A percentile compares a stretch with the other conserved stretches of the same genome.
phyloP scores from a whole-genome alignment of 176 grass and related monocot species.

The Dendrocalamus sinicus region DNA sequence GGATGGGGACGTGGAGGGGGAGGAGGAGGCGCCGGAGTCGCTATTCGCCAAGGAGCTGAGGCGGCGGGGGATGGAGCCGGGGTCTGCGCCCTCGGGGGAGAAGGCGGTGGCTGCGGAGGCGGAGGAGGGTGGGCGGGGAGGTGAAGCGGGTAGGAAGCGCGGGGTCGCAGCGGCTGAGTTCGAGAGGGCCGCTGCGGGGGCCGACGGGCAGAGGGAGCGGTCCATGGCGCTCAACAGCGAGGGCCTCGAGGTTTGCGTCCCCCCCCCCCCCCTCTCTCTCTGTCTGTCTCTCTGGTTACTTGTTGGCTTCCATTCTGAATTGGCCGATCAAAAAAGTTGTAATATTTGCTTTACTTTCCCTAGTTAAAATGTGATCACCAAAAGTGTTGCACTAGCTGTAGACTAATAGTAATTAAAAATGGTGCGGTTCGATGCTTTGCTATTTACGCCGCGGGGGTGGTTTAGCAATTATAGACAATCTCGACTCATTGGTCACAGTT shows the following conservation, averaged over 20 bases:
- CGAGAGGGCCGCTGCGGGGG: conserved; percentile 46
- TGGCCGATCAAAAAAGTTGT: not conserved
- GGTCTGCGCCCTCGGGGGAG: conserved; percentile 51
- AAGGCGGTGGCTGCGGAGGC: conserved; percentile 45
- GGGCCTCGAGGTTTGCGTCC: conserved; percentile 67
- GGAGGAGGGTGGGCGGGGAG: not conserved
- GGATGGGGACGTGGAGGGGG: not conserved
- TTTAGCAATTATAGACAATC: not conserved
- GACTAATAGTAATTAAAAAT: not conserved
- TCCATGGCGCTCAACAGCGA: conserved; percentile 91
- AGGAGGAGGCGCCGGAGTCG: conserved; percentile 67
- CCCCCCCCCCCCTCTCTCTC: no score
- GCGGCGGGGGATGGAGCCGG: conserved; percentile 71
- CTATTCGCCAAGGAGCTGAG: conserved; percentile 83
- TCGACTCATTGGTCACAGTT: not conserved
- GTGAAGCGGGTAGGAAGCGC: conserved; percentile 40
- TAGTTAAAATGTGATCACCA: not conserved
- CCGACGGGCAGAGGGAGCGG: conserved; percentile 66
- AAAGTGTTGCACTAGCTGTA: not conserved
- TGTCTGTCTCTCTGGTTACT: not conserved
- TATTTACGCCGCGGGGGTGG: not conserved
- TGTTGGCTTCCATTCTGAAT: not conserved
- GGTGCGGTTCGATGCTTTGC: not conserved
- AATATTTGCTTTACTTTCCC: not conserved
- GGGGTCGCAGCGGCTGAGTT: conserved; percentile 52